A percentile compares a stretch with the other conserved stretches of the same genome.
Evolutionary conservation across 192 early-diverging fungal genomes (phyloP).

Genomic region (Mortierella hygrophila): DNA sequence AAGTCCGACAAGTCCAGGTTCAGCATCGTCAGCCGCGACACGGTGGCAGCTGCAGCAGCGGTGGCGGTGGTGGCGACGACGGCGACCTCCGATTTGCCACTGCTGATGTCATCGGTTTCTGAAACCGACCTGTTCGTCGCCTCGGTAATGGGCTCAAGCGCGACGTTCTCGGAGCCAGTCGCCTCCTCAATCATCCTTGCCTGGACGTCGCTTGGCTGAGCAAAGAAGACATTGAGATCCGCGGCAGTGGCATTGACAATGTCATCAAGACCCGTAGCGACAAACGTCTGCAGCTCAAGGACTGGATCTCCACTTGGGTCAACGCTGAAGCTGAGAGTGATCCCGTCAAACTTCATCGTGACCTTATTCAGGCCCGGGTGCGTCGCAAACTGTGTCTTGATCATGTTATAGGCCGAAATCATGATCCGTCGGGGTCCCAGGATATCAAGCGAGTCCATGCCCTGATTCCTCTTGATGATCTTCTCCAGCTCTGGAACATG

Average conservation of each 20-base stretch:
- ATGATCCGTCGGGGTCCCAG: background rate
- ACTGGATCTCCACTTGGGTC: background rate
- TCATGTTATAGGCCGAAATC: background rate
- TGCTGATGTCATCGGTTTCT: background rate
- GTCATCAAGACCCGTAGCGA: background rate
- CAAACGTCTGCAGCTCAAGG: background rate
- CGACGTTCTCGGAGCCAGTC: background rate
- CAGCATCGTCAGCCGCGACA: constrained; percentile 4
- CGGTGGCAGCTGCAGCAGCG: background rate
- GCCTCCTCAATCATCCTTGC: background rate
- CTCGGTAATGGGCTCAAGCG: background rate
- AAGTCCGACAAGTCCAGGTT: background rate
- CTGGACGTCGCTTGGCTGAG: background rate
- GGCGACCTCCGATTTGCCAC: background rate
- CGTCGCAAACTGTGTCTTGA: background rate
- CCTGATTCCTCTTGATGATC: constrained; percentile 21
- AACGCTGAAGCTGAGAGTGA: background rate
- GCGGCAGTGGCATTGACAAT: background rate
- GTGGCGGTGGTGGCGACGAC: background rate
- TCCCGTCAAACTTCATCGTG: constrained; percentile 9
- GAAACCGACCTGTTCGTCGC: background rate
- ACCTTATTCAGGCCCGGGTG: background rate
- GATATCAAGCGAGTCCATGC: constrained; percentile 10
- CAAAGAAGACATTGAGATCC: background rate
- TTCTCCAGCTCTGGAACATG: background rate